These are phyloP conservation scores for Aphanomyces stellatus DNA, from an alignment of 352 stramenopile species.

Conservation along the genomic window DNA sequence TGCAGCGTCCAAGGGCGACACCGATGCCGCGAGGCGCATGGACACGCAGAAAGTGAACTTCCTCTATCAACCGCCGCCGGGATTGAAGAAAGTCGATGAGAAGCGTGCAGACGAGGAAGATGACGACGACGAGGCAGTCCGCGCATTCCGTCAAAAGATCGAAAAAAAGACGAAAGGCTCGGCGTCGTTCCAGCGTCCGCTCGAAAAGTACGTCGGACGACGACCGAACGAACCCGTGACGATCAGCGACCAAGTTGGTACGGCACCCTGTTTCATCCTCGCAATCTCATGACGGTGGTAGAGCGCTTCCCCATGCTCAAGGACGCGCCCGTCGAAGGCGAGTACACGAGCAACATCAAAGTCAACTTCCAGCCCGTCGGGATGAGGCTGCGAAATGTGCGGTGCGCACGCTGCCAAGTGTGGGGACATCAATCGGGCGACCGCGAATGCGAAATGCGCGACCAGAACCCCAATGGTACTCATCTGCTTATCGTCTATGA, in stretches of 20 bases:
- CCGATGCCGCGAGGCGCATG: conserved; percentile 30
- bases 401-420: conserved; percentile 67
- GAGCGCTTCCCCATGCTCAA: conserved; percentile 86
- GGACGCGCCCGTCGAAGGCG: conserved; percentile 77
- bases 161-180: conserved; percentile 25
- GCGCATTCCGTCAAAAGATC: conserved; percentile 51
- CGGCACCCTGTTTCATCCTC: background rate
- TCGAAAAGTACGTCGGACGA: conserved; percentile 67
- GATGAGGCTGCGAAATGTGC: conserved; percentile 72
- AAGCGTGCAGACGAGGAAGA: conserved; percentile 1
- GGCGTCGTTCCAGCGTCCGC: conserved; percentile 28
- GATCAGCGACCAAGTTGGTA: conserved; percentile 68
- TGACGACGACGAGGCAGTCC: conserved; percentile 43
- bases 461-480: conserved; percentile 64
- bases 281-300: background rate
- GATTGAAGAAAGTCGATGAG: conserved; percentile 42
- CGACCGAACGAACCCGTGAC: conserved; percentile 60
- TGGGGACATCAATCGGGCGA: conserved; percentile 83
- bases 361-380: conserved; percentile 86
- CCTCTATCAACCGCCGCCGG: conserved; percentile 61
- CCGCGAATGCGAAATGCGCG: conserved; percentile 60
- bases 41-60: conserved; percentile 59
- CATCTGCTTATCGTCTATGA: background rate
- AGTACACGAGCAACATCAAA: conserved; percentile 68
- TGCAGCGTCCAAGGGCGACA: conserved; percentile 46